Conservation (phyloP, 805 yeast genomes). For the Cyberlindnera euphorbiae region DNA sequence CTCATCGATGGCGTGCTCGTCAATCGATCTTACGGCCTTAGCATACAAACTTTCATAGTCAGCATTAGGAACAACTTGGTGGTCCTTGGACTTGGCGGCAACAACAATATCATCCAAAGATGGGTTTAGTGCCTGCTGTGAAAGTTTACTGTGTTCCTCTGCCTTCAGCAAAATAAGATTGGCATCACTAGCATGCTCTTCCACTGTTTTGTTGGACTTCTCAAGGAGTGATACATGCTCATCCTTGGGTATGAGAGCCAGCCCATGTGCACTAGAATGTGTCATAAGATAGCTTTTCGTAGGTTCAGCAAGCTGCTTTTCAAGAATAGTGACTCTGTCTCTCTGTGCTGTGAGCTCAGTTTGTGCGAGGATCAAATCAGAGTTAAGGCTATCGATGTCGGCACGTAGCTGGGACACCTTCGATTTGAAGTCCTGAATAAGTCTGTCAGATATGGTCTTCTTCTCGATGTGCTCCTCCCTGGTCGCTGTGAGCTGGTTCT, state of each 20-base stretch:
- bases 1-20: conserved; percentile 16
- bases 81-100: conserved; percentile 8
- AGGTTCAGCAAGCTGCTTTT: conserved; percentile 27
- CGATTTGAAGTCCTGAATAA: conserved; percentile 17
- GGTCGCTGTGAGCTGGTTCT: conserved; percentile 2
- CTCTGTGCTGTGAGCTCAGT: conserved; percentile 2
- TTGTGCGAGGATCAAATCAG: not conserved
- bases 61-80: conserved; percentile 18
- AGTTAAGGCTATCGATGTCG: conserved; percentile 3
- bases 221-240: conserved; percentile 21
- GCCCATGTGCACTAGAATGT: conserved; percentile 27
- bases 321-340: conserved; percentile 3
- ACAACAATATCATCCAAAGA: conserved; percentile 21
- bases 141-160: conserved; percentile 11
- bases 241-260: conserved; percentile 22
- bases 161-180: conserved; percentile 10
- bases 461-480: conserved; percentile 8
- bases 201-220: conserved; percentile 13
- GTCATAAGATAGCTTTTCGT: conserved; percentile 26
- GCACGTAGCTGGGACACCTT: conserved; percentile 3
- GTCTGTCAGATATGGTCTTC: conserved; percentile 7
- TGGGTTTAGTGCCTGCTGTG: conserved; percentile 20
- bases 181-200: conserved; percentile 22
- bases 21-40: conserved; percentile 15
- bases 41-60: conserved; percentile 14